Percentiles rank a stretch among this genome's conserved stretches.
Evolutionary conservation across 306 rosid genomes (phyloP).

Genomic region (Prosopis cineraria): DNA sequence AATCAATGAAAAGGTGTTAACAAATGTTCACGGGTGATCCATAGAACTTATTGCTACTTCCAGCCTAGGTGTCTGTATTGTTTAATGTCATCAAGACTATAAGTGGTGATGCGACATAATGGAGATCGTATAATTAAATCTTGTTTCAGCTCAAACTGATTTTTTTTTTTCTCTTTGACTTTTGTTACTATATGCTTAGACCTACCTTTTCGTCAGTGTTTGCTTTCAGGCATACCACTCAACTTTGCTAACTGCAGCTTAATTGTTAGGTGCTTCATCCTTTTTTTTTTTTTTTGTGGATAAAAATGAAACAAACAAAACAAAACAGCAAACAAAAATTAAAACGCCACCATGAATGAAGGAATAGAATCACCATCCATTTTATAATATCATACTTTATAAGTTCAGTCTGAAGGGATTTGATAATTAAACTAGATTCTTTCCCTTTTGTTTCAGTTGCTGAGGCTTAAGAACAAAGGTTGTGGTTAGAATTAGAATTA

Average conservation of each 20-base stretch:
- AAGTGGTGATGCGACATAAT: neutral
- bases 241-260: neutral
- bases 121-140: neutral
- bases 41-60: neutral
- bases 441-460: neutral
- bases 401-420: conserved; percentile 3
- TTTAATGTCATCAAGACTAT: neutral
- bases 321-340: too few relatives aligned
- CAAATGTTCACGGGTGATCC: neutral
- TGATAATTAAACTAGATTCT: conserved; percentile 7
- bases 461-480: neutral
- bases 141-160: neutral
- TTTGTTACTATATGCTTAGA: neutral
- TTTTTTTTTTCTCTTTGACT: neutral
- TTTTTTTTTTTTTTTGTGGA: too few relatives aligned
- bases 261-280: neutral
- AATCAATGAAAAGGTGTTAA: neutral
- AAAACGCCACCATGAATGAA: too few relatives aligned
- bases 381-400: neutral
- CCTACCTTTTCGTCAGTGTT: neutral
- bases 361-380: too few relatives aligned
- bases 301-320: too few relatives aligned
- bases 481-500: neutral
- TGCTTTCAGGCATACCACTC: neutral
- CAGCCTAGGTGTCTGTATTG: neutral